Evolutionary conservation across 306 rosid genomes (phyloP).

Genomic region (Trifolium subterraneum): DNA sequence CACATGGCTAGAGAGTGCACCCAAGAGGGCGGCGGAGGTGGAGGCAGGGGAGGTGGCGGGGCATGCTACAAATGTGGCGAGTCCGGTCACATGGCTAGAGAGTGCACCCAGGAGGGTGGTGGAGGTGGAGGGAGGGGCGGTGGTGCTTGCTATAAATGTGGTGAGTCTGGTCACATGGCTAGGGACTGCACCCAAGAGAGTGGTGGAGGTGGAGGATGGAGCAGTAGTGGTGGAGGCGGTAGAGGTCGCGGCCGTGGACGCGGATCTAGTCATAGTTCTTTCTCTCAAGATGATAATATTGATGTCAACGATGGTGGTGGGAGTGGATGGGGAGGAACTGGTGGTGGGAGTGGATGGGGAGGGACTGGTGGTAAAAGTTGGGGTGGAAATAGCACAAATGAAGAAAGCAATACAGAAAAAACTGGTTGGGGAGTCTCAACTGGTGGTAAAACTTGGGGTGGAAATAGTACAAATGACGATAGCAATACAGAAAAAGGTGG

Average conservation of each 20-base stretch:
- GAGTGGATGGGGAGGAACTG: constrained; percentile 7
- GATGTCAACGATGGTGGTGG: constrained; percentile 11
- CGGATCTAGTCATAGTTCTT: constrained; percentile 1
- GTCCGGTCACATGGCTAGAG: constrained; percentile 20
- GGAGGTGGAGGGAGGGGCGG: constrained; percentile 6
- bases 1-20: constrained; percentile 13
- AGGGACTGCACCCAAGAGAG: constrained; percentile 13
- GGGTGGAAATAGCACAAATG: constrained; percentile 33
- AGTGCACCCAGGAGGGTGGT: constrained; percentile 10
- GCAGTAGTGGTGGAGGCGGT: constrained; percentile 19
- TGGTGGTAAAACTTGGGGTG: constrained; percentile 36
- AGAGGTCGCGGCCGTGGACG: constrained; percentile 24
- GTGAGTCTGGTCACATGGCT: constrained; percentile 24
- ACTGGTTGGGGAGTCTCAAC: constrained; percentile 9
- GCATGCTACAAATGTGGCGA: constrained; percentile 9
- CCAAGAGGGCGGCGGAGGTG: constrained; percentile 1
- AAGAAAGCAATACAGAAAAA: constrained; percentile 1
- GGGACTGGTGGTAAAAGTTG: constrained; percentile 33
- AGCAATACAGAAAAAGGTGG: neutral
- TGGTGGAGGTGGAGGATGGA: constrained; percentile 35
- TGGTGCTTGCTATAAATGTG: constrained; percentile 6
- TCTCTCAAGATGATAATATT: neutral
- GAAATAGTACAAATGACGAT: constrained; percentile 30
- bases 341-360: constrained; percentile 25
- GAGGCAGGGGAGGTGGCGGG: neutral